Conservation (phyloP, 2,329 filamentous ascomycete species). For the Pseudogymnoascus sp. region DNA sequence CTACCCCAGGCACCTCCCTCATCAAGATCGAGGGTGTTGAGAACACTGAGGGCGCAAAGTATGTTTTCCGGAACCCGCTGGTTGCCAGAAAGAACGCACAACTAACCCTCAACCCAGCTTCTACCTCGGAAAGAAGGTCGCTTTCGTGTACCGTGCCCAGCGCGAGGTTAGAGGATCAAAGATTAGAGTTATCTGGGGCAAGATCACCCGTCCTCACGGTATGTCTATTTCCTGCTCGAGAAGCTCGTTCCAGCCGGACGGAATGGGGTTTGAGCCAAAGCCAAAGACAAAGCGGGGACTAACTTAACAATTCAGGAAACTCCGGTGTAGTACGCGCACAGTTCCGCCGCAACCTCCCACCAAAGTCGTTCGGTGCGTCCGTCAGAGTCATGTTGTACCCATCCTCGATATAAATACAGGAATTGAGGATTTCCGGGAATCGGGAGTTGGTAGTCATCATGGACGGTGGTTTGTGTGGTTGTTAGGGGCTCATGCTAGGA, state of each 20-base stretch:
- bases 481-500: conserved; percentile 40
- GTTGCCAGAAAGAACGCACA: conserved; percentile 2
- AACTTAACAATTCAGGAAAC: conserved; percentile 48
- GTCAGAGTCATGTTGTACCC: conserved; percentile 97
- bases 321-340: conserved; percentile 96
- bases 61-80: conserved; percentile 34
- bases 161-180: conserved; percentile 95
- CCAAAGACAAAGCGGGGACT: too few relatives aligned
- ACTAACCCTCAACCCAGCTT: conserved; percentile 43
- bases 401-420: conserved; percentile 75
- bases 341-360: conserved; percentile 92
- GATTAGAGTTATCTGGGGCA: conserved; percentile 99
- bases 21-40: conserved; percentile 99
- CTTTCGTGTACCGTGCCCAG: conserved; percentile 95
- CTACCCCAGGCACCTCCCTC: conserved; percentile 82
- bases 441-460: conserved; percentile 35
- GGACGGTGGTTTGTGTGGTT: conserved; percentile 52
- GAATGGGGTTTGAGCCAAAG: too few relatives aligned
- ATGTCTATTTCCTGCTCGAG: too few relatives aligned
- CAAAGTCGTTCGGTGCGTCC: conserved; percentile 92
- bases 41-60: conserved; percentile 79
- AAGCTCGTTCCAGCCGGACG: too few relatives aligned
- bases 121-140: conserved; percentile 98
- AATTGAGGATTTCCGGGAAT: conserved; percentile 42
- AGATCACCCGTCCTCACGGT: conserved; percentile 86